Conservation (phyloP, 208 protist genomes). For the Leishmania amazonensis region DNA sequence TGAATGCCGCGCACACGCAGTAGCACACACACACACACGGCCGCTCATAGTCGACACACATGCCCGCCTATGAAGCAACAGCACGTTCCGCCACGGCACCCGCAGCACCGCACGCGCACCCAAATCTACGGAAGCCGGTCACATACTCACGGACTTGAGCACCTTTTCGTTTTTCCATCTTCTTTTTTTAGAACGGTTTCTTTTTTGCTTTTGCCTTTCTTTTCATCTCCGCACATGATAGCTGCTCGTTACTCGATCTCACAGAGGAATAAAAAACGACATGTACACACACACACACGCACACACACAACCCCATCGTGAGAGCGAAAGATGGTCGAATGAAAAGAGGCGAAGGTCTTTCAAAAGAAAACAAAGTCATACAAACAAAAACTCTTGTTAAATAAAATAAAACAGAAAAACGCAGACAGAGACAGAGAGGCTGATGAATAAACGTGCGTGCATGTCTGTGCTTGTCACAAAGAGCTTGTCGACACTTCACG, state of each 20-base stretch:
- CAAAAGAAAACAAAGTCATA: background rate
- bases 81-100: background rate
- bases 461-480: background rate
- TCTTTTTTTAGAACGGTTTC: background rate
- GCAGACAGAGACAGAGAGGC: background rate
- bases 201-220: background rate
- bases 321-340: background rate
- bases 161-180: background rate
- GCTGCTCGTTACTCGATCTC: background rate
- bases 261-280: background rate
- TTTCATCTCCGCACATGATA: background rate
- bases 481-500: background rate
- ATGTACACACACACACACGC: background rate
- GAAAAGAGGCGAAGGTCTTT: background rate
- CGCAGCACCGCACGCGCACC: background rate
- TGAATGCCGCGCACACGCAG: background rate
- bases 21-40: background rate
- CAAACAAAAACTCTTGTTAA: background rate
- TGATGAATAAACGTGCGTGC: background rate
- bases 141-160: background rate
- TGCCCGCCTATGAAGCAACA: too few relatives aligned
- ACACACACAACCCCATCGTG: background rate
- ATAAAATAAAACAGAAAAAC: background rate
- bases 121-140: background rate
- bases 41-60: background rate